Evolutionary conservation across 805 yeast genomes (phyloP).

Genomic region (Wickerhamomyces strasburgensis): DNA sequence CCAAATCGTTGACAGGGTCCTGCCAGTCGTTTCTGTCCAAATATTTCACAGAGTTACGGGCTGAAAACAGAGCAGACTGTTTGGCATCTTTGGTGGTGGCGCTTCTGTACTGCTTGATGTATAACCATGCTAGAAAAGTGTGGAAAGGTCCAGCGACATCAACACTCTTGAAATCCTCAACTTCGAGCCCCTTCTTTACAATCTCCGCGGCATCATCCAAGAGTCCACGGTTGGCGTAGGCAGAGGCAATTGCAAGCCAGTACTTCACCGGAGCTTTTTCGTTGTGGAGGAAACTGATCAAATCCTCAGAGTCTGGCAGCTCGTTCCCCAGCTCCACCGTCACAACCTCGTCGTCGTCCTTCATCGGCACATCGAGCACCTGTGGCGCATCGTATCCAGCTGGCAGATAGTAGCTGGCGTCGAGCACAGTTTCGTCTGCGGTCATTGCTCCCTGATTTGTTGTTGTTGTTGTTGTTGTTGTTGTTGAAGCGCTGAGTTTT

Average conservation of each 20-base stretch:
- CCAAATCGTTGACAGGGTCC: conserved; percentile 48
- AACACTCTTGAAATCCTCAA: conserved; percentile 12
- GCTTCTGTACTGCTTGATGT: conserved; percentile 41
- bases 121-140: conserved; percentile 70
- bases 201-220: conserved; percentile 48
- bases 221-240: conserved; percentile 62
- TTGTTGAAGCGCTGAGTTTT: neutral
- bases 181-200: conserved; percentile 9
- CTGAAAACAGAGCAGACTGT: conserved; percentile 42
- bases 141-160: conserved; percentile 46
- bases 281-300: conserved; percentile 70
- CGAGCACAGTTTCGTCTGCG: conserved; percentile 6
- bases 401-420: conserved; percentile 12
- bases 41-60: conserved; percentile 4
- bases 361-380: conserved; percentile 57
- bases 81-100: conserved; percentile 22
- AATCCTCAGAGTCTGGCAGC: conserved; percentile 82
- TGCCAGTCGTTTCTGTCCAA: conserved; percentile 29
- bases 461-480: neutral
- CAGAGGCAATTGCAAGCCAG: conserved; percentile 82
- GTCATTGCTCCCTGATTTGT: conserved; percentile 1
- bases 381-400: conserved; percentile 3
- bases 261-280: conserved; percentile 72
- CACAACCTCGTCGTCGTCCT: conserved; percentile 76
- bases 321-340: conserved; percentile 77